Conservation (phyloP, 306 rosid species). For the Pyrus pyrifolia region DNA sequence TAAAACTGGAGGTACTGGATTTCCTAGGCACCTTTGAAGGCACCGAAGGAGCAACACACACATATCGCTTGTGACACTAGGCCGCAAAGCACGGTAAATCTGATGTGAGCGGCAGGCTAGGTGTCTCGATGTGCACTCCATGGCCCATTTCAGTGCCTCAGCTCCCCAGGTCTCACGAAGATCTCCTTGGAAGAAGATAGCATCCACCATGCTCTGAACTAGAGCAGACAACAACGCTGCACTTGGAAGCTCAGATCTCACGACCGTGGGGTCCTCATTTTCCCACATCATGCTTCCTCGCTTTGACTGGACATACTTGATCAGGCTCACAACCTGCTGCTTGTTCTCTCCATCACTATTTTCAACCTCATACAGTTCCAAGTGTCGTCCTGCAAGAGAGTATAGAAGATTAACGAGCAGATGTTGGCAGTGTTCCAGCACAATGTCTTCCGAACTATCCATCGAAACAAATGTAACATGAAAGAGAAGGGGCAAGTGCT, state of each 20-base stretch:
- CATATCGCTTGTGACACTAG: constrained; percentile 93
- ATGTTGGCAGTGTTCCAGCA: constrained; percentile 98
- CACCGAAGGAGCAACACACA: constrained; percentile 95
- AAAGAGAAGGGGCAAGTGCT: constrained; percentile 91
- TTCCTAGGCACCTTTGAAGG: constrained; percentile 93
- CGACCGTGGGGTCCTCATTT: constrained; percentile 93
- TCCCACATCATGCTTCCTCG: constrained; percentile 99
- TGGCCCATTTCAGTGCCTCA: constrained; percentile 98
- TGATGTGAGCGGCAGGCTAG: constrained; percentile 99
- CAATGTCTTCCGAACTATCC: constrained; percentile 99
- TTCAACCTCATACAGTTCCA: constrained; percentile 98
- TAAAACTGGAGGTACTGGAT: constrained; percentile 90
- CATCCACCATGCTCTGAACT: constrained; percentile 99
- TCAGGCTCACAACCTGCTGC: constrained; percentile 97
- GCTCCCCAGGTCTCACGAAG: constrained; percentile 98
- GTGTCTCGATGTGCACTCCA: constrained; percentile 99
- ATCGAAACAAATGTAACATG: constrained; percentile 97
- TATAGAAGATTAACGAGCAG: constrained; percentile 92
- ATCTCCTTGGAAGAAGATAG: constrained; percentile 99
- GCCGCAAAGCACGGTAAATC: constrained; percentile 92
- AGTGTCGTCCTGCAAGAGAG: constrained; percentile 97
- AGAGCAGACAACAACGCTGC: constrained; percentile 97
- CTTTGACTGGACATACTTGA: constrained; percentile 97
- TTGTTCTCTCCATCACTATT: constrained; percentile 95
- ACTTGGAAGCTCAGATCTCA: constrained; percentile 95